Base-by-base conservation (phyloP, 306 rosid species). In the Ziziphus jujuba region DNA sequence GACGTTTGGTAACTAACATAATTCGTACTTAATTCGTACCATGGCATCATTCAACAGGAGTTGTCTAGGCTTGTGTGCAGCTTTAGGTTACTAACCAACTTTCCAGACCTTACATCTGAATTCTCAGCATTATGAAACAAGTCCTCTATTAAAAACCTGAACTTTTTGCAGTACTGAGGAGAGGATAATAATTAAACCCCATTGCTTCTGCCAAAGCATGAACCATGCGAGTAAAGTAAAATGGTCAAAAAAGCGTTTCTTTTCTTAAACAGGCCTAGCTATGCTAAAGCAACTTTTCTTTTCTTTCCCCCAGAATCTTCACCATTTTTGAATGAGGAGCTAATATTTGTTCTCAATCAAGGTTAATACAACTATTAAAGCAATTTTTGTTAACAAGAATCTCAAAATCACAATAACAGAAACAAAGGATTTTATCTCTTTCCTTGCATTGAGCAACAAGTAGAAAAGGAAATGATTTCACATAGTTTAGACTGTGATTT, bases 101-200 rank as follows among this genome's bases (percentile, higher is more conserved):
- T 36, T 20, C 57, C 33, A 9, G 31, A 21, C 17, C 13, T 49
- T 57, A 49, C 55, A 40, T 28, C 72, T 40, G 17, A 63, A 59
- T 38, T 51, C 50, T 5, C 22, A 58, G 67, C 58, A 56, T 17
- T n/a, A n/a, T 24, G 8, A 63, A 59, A 23, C 48, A 44, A 71
- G 36, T 34, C n/a, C 17, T 35, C 55, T 9, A 21, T 19, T 0
- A 4, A 48, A 69, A 59, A 59, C 38, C 22, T 52, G 31, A 44
- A 13, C 45, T 22, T 16, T 34, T 48, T 61, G 16, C 51, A 40
- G 56, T 34, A 12, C 66, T 21, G 23, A n/a, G 25, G 22, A 13
- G 19, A 50, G 58, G 10, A 35, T 21, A 52, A 11, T 33, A 58
- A 20, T 51, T 56, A 44, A 60, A 28, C 59, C 34, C 80, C 49